Evolutionary conservation across 2,329 filamentous ascomycete genomes (phyloP), one percentile per base, ranked within the genome.

Genomic region (Rhexocercosporidium sp.): DNA sequence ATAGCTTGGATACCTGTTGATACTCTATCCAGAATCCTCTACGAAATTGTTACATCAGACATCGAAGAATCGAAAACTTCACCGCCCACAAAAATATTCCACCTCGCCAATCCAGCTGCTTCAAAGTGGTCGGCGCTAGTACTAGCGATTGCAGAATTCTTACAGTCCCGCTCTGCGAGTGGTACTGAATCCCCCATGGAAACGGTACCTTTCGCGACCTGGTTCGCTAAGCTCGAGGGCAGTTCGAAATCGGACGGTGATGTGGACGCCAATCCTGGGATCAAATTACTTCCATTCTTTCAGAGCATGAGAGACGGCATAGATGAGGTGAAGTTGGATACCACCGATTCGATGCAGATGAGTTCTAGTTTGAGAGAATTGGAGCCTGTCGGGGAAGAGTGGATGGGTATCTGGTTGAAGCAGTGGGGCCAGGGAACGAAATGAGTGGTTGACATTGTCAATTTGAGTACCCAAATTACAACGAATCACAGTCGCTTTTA

Each of bases 1-100:
- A 31, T 66, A 1, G 39, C 46, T 22, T 66, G 59, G 41, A 25
- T 66, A 25, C 64, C 64, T 2, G 64, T 66, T n/a, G 64, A 66
- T 57, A 51, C 27, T 18, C 3, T 66, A 1, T 44, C 49, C 12
- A 37, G 34, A 16, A 54, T 57, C 14, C 29, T 66, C 5, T 31
- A 22, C 3, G 64, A 62, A 41, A 14, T 62, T 18, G 25, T 66
- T 4, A 9, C 31, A 2, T 12, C 25, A 16, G 34, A 37, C 20
- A 34, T 31, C 7, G 22, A 31, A 9, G 34, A 37, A 11, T 11
- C 12, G 34, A 37, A 37, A 7, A 37, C 8, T 11, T 37, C 8
- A n/a, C 27, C 27, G 9, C 51, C 16, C 4, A n/a, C 29, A 3
- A 16, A n/a, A 39, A 39, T 12, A 11, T 22, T 59, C n/a, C 46